Evolutionary conservation across 2,329 filamentous ascomycete genomes (phyloP), one percentile per base, ranked within the genome.

Genomic region (Talaromyces islandicus): DNA sequence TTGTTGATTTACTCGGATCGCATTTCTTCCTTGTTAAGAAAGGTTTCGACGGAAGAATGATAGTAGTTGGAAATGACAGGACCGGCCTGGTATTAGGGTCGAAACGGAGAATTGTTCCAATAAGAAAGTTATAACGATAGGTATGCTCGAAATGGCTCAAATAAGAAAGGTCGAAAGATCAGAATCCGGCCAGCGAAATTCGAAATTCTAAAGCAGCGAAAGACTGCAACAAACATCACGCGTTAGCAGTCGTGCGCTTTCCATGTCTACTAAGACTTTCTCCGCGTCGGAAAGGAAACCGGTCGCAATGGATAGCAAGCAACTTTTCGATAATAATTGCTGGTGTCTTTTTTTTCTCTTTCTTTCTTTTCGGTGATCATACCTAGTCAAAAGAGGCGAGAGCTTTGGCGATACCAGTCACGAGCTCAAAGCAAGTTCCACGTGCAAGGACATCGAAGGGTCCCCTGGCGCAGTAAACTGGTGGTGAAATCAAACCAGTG

Each of bases 31-130:
- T 41, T 41, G 12, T 12, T 10, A 4, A 9, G 21, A 24, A 92
- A 92, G 24, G 92, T 91, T 78, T 97, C 92, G 27, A 93, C 79
- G 25, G 19, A 29, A 29, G 3, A 19, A 29, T 12, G 21, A 25
- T 21, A 11, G 25, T 52, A 19, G 25, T 10, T 52, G 27, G 24
- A 21, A 51, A 52, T 52, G 24, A n/a, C 24, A 52, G 48, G 48
- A 2, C 48, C 48, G 48, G 48, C 48, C 48, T 29, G 48, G 14
- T 27, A 27, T 52, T 19, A 29, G 48, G 25, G 48, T 14, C 27
- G 21, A 51, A n/a, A 52, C 19, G 17, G 48, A 25, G 14, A 52
- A 29, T 17, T 25, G 1, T n/a, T 52, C 4, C 4, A 21, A 24
- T 12, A 46, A 24, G 21, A 46, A 46, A 24, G 21, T 24, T 11